Evolutionary conservation across 192 early-diverging fungal genomes (phyloP), one percentile per base, ranked within the genome.

Genomic region (Podila horticola): DNA sequence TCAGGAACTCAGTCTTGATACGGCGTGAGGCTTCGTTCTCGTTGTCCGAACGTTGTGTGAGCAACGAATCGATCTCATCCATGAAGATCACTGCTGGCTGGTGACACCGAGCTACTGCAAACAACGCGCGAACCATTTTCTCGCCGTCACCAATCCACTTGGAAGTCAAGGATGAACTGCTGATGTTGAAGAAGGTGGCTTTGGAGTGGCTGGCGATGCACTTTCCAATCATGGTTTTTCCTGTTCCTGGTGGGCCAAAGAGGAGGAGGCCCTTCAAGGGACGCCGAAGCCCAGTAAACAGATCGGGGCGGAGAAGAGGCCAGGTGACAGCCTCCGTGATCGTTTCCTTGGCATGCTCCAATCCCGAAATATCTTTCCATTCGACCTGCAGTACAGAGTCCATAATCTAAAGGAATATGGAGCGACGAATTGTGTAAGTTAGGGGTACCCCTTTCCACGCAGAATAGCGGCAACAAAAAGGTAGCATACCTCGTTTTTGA

Each of bases 101-200:
- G 58, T 89, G 85, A 45, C 91, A 93, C 34, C 97, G 71, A 2
- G 97, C 97, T 0, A 97, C 95, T 0, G 97, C 95, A 86, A 98
- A 98, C 52, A 98, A 72, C 17, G 95, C 93, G 0, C 95, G 91
- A 22, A 95, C 94, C 94, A 97, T 94, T 74, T 98, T 98, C 74
- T 98, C 96, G 48, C 95, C 95, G 72, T 98, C 95, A 38, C 96
- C 94, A 5, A 96, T 91, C 95, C 96, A 98, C 74, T 97, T 97
- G 13, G 94, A 96, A 9, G 96, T 98, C 61, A 98, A 86, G 13
- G 95, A 94, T 5, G 95, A 97, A 4, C 93, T 89, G 67, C 91
- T 93, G 74, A 98, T 98, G 70, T 87, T 93, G 83, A 98, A 97
- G 79, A 98, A 98, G 1, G 94, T 96, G 7, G 96, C 95, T 5